Base-by-base conservation (phyloP, 306 rosid species). In the Prinsepia uniflora region DNA sequence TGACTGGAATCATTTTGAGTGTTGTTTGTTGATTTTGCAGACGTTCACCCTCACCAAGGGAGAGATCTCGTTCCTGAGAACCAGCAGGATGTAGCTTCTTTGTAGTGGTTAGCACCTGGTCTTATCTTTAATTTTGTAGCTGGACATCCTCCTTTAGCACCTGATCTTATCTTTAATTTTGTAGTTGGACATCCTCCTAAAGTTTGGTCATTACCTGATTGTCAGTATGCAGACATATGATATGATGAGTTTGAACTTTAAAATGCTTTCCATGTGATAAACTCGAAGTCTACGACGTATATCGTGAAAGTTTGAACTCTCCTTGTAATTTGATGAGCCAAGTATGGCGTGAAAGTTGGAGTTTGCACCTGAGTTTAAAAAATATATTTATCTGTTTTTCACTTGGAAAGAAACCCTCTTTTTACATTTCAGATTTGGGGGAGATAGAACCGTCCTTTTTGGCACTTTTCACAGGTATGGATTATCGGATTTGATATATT, bases 31-130 rank as follows among this genome's bases (percentile, higher is more conserved):
- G 46, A 72, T 65, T 39, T 43, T 77, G 88, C 89, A 90, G 96
- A 81, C 91, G 85, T 70, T 90, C 91, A 17, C 89, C 93, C 2
- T 90, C 85, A 47, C 80, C 79, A 2, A 70, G 80, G 24, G 89
- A 82, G 20, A 79, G 77, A 71, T 85, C 92, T 4, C 77, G 83
- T 9, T 87, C 92, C 39, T 82, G 74, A 72, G 80, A 63, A 65
- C 72, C 59, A 75, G 71, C 71, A 61, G 75, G 68, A 10, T 71
- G 65, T 60, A 19, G 75, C 76, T 68, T 74, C 43, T 30, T 69
- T 72, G 73, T 73, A 70, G 58, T 68, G 76, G 57, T 66, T 79
- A 72, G 81, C 36, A 30, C 36, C 86, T 68, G 87, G 65, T 81
- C 40, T 71, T 70, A 17, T 55, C 68, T 72, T 72, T 46, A 42